Base-by-base conservation (phyloP, 179 eudicot genomes). In the Silene vulgaris region DNA sequence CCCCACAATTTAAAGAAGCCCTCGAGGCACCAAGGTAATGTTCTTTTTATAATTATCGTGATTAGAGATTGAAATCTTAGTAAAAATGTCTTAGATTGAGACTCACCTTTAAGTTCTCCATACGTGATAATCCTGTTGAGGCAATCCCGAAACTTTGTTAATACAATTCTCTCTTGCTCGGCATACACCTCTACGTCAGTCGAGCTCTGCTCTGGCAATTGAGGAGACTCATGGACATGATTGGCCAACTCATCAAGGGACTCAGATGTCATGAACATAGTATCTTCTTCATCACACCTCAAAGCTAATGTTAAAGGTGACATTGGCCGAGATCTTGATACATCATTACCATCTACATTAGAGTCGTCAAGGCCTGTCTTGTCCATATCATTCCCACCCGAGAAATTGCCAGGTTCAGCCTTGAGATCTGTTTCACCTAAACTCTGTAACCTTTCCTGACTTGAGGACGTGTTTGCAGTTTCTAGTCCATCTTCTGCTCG, bases 251-350 rank as follows among this genome's bases (percentile, higher is more conserved):
- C 82, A 77, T 78, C 86, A 12, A 88, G 85, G 56, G 96, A 85
- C 75, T 85, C 81, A 80, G 86, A 82, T 71, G 88, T 43, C 76
- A 81, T 82, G 77, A 89, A 88, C 83, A 88, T 83, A 21, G 94
- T 81, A 72, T 91, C 97, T 78, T 87, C 89, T 82, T 96, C 99
- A 78, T 96, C 98, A 73, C 99, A 96, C 96, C 90, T 88, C 78
- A 96, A 84, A 66, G 96, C 97, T 69, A 91, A 87, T 1, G 98
- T 96, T 79, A 89, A 87, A 69, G 99, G 99, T 70, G 99, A 93
- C 96, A 96, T 85, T 67, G 99, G 98, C 81, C 97, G 86, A 69
- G 79, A 86, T 75, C 80, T 85, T 48, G 85, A 80, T 35, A 60
- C 84, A 80, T 88, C 91, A 62, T 81, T 82, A 16, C 78, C 90